Evolutionary conservation across 352 stramenopile species (phyloP).

Genomic region (Aphanomyces euteiches): DNA sequence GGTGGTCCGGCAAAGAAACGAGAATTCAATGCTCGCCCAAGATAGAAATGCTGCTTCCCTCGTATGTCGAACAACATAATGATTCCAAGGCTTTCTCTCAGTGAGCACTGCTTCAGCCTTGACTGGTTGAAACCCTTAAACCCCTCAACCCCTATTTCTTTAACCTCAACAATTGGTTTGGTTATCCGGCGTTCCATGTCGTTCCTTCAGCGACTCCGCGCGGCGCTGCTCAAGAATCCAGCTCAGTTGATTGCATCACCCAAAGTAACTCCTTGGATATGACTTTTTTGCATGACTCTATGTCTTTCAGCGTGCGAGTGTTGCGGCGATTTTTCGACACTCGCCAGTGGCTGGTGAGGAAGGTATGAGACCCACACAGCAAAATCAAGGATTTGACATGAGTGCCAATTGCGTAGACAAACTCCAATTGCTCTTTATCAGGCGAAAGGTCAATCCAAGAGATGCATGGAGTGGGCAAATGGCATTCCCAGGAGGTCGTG

Average conservation of each 20-base stretch:
- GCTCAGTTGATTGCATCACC: constrained; percentile 1
- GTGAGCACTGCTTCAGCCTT: no score
- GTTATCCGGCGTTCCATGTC: background rate
- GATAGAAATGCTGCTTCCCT: no score
- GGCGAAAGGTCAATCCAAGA: constrained; percentile 62
- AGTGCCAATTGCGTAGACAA: constrained; percentile 56
- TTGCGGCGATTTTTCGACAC: constrained; percentile 69
- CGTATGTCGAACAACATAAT: no score
- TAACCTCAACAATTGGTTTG: no score
- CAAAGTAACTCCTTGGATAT: constrained; percentile 1
- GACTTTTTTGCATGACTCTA: background rate
- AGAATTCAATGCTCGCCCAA: no score
- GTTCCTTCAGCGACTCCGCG: constrained; percentile 3
- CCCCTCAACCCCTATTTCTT: no score
- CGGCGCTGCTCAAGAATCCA: background rate
- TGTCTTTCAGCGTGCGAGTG: constrained; percentile 51
- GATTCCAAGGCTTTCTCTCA: no score
- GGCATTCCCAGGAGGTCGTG: constrained; percentile 68
- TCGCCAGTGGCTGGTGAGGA: background rate
- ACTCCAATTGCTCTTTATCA: constrained; percentile 73
- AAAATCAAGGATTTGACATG: background rate
- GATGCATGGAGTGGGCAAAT: constrained; percentile 82
- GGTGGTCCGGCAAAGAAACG: no score
- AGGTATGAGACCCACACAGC: constrained; percentile 28
- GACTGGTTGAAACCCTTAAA: no score